Evolutionary conservation across 1,284 basidiomycete species (phyloP).

Genomic region (Schizophyllum commune): DNA sequence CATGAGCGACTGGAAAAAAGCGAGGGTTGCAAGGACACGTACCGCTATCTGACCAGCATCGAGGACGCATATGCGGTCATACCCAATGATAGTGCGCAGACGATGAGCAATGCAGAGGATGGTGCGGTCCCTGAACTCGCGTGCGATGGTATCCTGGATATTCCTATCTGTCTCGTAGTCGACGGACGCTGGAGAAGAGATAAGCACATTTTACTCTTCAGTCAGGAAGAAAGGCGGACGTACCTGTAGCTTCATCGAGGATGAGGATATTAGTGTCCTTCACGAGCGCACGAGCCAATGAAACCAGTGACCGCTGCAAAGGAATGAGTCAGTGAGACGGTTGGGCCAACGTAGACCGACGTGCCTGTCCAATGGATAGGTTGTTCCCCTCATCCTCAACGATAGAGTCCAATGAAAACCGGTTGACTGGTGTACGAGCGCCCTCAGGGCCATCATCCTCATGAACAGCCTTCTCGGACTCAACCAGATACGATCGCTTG

Average conservation of each 20-base stretch:
- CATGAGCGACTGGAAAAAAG: not conserved
- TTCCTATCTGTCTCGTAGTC: conserved; percentile 68
- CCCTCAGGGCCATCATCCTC: conserved; percentile 13
- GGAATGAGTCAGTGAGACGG: not conserved
- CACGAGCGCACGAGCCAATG: conserved; percentile 62
- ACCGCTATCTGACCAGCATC: conserved; percentile 64
- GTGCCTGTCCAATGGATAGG: conserved; percentile 41
- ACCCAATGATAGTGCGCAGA: conserved; percentile 72
- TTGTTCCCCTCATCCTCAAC: conserved; percentile 61
- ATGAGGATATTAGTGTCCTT: conserved; percentile 51
- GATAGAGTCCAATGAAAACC: conserved; percentile 45
- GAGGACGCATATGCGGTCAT: conserved; percentile 70
- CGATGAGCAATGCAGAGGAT: conserved; percentile 64
- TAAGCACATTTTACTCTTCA: not conserved
- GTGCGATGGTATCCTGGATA: conserved; percentile 65
- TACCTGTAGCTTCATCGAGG: conserved; percentile 49
- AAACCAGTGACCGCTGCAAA: conserved; percentile 33
- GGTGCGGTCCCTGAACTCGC: conserved; percentile 57
- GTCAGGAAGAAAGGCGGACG: conserved; percentile 16
- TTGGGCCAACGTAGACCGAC: not conserved
- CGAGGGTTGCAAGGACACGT: conserved; percentile 13
- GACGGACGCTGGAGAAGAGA: conserved; percentile 38
- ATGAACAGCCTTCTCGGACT: conserved; percentile 18
- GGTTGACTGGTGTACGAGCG: conserved; percentile 12
- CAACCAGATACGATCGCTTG: conserved; percentile 47